Conservation (phyloP, 2,329 filamentous ascomycete species). For the Talaromyces islandicus region DNA sequence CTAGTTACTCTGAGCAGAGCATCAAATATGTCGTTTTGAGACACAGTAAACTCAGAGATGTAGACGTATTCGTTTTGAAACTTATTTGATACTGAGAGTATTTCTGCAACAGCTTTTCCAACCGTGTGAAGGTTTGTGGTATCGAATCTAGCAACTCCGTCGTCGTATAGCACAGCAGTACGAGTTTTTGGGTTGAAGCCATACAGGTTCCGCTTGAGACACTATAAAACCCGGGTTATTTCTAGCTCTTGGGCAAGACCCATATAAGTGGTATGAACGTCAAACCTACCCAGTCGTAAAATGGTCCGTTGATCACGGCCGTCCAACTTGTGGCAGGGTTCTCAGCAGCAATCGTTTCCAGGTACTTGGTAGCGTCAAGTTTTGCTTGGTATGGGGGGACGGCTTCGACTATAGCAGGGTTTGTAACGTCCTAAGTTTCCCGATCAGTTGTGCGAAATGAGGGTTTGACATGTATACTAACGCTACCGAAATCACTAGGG, state of each 20-base stretch:
- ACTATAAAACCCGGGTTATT: not conserved
- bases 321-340: constrained; percentile 4
- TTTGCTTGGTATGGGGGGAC: constrained; percentile 2
- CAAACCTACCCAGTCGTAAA: constrained; percentile 4
- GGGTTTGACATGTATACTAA: not conserved
- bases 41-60: constrained; percentile 2
- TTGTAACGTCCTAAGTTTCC: constrained; percentile 3
- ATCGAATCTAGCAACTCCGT: constrained; percentile 4
- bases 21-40: constrained; percentile 8
- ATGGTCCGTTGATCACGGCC: constrained; percentile 6
- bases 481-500: constrained; percentile 9
- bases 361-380: constrained; percentile 1
- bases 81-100: not conserved
- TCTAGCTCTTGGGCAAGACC: not conserved
- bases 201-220: not conserved
- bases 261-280: not conserved
- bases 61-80: constrained; percentile 4
- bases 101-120: not conserved
- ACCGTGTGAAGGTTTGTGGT: constrained; percentile 1
- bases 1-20: constrained; percentile 2
- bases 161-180: constrained; percentile 5
- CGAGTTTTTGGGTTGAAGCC: constrained; percentile 5
- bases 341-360: not conserved
- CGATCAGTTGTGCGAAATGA: not conserved
- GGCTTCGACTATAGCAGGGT: constrained; percentile 1